These are phyloP conservation scores for Prunus davidiana DNA, from an alignment of 306 rosid species.

Conservation along the genomic window DNA sequence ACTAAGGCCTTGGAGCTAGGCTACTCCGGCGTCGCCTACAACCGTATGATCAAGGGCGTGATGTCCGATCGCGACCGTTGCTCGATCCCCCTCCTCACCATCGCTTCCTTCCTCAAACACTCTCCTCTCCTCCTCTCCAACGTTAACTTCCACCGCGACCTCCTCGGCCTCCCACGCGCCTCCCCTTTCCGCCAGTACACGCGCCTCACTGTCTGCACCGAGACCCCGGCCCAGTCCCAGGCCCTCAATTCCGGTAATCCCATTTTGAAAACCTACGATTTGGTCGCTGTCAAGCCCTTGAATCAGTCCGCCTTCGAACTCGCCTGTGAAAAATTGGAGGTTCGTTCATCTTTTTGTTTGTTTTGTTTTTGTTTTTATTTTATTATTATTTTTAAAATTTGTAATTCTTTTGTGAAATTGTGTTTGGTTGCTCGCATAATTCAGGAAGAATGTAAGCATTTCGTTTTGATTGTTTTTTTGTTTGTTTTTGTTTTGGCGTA, in stretches of 20 bases:
- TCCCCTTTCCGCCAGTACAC: constrained; percentile 88
- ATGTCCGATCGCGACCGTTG: constrained; percentile 91
- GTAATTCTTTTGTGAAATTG: neutral
- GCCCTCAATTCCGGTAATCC: constrained; percentile 76
- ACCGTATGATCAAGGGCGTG: constrained; percentile 74
- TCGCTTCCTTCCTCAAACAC: constrained; percentile 63
- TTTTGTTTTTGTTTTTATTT: neutral
- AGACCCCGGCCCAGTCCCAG: constrained; percentile 39
- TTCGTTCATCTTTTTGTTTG: constrained; percentile 15
- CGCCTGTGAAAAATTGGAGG: constrained; percentile 82
- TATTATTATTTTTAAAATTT: too few species aligned
- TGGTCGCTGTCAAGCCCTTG: constrained; percentile 67
- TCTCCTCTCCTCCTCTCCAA: constrained; percentile 62
- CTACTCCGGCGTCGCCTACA: constrained; percentile 81
- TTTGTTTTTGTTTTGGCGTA: constrained; percentile 25
- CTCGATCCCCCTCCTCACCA: constrained; percentile 51
- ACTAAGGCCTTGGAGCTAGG: constrained; percentile 84
- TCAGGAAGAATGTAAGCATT: neutral
- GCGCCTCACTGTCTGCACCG: constrained; percentile 67
- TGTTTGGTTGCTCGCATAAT: neutral
- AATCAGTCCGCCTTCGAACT: constrained; percentile 61
- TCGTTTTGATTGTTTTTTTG: neutral
- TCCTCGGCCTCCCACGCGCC: constrained; percentile 49
- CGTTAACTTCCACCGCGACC: constrained; percentile 68
- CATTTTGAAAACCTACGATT: constrained; percentile 72